These are phyloP conservation scores for Penicillium sp. DNA, from an alignment of 2,329 filamentous ascomycete genomes.

Conservation along the genomic window DNA sequence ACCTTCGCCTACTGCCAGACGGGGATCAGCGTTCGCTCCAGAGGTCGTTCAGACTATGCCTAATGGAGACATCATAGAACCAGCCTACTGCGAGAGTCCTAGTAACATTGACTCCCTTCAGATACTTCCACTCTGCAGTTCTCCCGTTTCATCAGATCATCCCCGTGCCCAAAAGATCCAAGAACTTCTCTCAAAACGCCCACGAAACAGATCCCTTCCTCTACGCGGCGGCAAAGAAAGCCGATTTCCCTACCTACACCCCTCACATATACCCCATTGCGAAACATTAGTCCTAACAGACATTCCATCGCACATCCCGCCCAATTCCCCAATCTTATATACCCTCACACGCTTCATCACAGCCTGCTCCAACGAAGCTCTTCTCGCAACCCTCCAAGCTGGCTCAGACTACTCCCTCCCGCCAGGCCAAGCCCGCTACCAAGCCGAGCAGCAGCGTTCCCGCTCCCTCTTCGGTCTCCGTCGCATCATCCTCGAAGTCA, in stretches of 20 bases:
- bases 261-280: slow-evolving; percentile 56
- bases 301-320: slow-evolving; percentile 49
- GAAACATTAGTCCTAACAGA: slow-evolving; percentile 59
- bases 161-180: slow-evolving; percentile 36
- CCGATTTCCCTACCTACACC: slow-evolving; percentile 48
- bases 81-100: slow-evolving; percentile 2
- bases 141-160: slow-evolving; percentile 22
- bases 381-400: slow-evolving; percentile 55
- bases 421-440: slow-evolving; percentile 54
- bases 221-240: slow-evolving; percentile 28
- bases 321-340: slow-evolving; percentile 43
- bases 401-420: slow-evolving; percentile 59
- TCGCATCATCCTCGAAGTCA: slow-evolving; percentile 58
- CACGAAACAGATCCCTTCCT: slow-evolving; percentile 31
- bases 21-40: slow-evolving; percentile 49
- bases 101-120: not conserved
- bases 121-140: slow-evolving; percentile 16
- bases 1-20: slow-evolving; percentile 31
- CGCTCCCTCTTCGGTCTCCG: slow-evolving; percentile 56
- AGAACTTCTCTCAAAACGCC: slow-evolving; percentile 41
- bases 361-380: slow-evolving; percentile 57
- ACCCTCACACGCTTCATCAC: slow-evolving; percentile 57
- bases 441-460: slow-evolving; percentile 51
- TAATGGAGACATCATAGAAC: not conserved
- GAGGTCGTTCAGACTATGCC: slow-evolving; percentile 40